Evolutionary conservation across 345 rosid genomes (phyloP).

Genomic region (Cardiospermum halicacabum): DNA sequence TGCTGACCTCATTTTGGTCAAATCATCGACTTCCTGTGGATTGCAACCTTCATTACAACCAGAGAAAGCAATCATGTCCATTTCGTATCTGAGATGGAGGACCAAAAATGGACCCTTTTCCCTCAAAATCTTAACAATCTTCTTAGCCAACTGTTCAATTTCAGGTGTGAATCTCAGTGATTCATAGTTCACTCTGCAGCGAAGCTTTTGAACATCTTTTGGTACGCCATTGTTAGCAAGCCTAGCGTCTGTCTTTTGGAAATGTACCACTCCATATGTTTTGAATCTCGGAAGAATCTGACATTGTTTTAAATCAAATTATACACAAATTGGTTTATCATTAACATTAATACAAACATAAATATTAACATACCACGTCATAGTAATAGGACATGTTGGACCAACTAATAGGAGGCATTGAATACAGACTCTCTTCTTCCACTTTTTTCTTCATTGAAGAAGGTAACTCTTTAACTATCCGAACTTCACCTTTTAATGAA

Average conservation of each 20-base stretch:
- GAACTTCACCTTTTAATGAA: constrained; percentile 45
- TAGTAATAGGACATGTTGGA: constrained; percentile 51
- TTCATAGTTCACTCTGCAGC: constrained; percentile 40
- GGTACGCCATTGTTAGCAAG: constrained; percentile 47
- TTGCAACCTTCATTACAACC: constrained; percentile 50
- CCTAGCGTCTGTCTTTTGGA: constrained; percentile 40
- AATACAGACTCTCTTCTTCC: constrained; percentile 20
- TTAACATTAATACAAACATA: background rate
- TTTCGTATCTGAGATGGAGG: constrained; percentile 55
- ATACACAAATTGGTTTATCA: background rate
- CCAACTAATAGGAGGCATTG: constrained; percentile 53
- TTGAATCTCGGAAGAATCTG: constrained; percentile 45
- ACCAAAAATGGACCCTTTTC: constrained; percentile 47
- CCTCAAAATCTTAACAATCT: constrained; percentile 36
- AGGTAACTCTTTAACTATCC: constrained; percentile 42
- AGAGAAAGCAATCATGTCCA: constrained; percentile 58
- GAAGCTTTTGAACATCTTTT: constrained; percentile 35
- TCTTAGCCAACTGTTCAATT: constrained; percentile 35
- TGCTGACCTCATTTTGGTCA: constrained; percentile 46
- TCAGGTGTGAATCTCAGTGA: constrained; percentile 40
- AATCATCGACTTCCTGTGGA: constrained; percentile 31
- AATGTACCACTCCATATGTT: constrained; percentile 32
- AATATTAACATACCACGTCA: constrained; percentile 23
- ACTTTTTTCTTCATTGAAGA: constrained; percentile 31
- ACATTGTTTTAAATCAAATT: too few relatives aligned